Evolutionary conservation across 1,139 yeast genomes (phyloP), one percentile per base, ranked within the genome.

Genomic region (Blastobotrys ciferrii): DNA sequence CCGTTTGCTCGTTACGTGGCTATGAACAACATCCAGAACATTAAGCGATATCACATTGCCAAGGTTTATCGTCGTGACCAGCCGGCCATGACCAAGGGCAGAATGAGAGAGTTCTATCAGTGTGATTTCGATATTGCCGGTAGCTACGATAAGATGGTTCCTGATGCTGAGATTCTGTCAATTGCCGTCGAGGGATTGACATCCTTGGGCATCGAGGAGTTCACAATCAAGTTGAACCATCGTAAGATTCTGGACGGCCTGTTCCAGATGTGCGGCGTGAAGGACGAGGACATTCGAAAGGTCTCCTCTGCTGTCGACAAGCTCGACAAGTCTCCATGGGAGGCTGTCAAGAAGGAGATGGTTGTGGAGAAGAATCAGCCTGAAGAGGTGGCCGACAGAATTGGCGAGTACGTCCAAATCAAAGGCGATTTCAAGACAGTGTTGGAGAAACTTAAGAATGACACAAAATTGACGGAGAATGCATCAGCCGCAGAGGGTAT

Each of bases 51-150:
- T 69, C 98, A 92, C 72, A 87, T 92, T 58, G 98, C 98, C 59
- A 92, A 92, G 70, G 98, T 92, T 48, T 92, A 92, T 72, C 81
- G 98, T 73, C 84, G 98, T 72, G 98, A 92, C 67, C 98, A 92
- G 70, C 98, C 98, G 4, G 98, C 98, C 13, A 92, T 92, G 98
- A 91, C 98, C 51, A 92, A 94, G 70, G 98, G 98, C 52, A 82
- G 98, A 71, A 92, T 92, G 98, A 85, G 98, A 78, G 98, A 92
- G 70, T 92, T 92, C 63, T 92, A 92, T 71, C 98, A 92, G 72
- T 92, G 98, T 74, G 98, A 92, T 73, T 87, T 92, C 62, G 98
- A 92, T 67, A 76, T 92, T 63, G 98, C 98, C 32, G 98, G 98
- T 48, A 72, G 69, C 51, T 91, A 86, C 67, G 98, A 92, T 64